Evolutionary conservation across 176 grass and related monocot species (phyloP).

Genomic region (Pontederia paniculata): DNA sequence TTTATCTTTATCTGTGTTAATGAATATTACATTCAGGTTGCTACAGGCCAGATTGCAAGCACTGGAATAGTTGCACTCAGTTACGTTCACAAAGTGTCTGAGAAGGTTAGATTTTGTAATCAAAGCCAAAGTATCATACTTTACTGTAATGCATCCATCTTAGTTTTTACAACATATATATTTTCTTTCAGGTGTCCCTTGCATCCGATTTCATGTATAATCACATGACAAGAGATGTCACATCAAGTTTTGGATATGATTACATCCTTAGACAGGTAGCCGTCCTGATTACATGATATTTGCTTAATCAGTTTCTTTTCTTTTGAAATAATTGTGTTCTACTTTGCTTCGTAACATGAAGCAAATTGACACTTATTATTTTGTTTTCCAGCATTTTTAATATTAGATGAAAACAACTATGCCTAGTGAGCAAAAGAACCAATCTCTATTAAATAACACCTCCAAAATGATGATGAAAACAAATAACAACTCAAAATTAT

Average conservation of each 20-base stretch:
- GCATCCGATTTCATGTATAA: conserved; percentile 99
- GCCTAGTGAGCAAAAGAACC: too few relatives aligned
- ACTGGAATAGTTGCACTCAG: conserved; percentile 93
- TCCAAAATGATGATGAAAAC: too few relatives aligned
- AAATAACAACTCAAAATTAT: too few relatives aligned
- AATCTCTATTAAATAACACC: too few relatives aligned
- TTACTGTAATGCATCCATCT: conserved; percentile 11
- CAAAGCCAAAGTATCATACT: neutral
- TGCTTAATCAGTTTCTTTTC: too few relatives aligned
- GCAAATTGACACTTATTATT: too few relatives aligned
- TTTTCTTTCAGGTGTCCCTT: conserved; percentile 66
- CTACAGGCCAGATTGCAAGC: conserved; percentile 84
- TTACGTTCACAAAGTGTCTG: conserved; percentile 95
- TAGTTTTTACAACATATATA: neutral
- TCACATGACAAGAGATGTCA: conserved; percentile 85
- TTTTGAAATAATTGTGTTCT: too few relatives aligned
- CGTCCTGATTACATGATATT: neutral
- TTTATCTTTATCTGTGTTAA: neutral
- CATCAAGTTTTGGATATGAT: conserved; percentile 91
- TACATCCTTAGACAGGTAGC: conserved; percentile 93
- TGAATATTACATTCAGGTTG: conserved; percentile 43
- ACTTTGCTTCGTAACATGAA: neutral
- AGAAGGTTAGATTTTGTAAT: conserved; percentile 53
- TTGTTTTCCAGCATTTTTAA: too few relatives aligned
- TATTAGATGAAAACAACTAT: too few relatives aligned